Percentiles rank a stretch among this genome's conserved stretches.
These are phyloP conservation scores for Biscutella auriculata DNA, from an alignment of 441 rosid species.

Conservation along the genomic window DNA sequence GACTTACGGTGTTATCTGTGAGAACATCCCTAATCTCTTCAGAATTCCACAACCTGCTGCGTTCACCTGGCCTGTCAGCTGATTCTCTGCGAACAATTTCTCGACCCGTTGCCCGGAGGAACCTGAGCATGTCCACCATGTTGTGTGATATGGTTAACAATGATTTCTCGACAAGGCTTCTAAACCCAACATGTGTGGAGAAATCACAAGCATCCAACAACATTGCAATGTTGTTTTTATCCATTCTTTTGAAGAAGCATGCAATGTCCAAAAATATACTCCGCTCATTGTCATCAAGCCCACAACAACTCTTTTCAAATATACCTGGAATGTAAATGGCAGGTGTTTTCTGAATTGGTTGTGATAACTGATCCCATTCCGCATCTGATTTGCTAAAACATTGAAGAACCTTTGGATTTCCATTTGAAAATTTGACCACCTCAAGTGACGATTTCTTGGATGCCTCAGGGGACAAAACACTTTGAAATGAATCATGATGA, in stretches of 20 bases:
- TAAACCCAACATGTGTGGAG: slow-evolving; percentile 14
- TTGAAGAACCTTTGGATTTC: slow-evolving; percentile 15
- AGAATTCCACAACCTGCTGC: slow-evolving; percentile 14
- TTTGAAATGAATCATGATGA: neutral
- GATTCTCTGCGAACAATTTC: slow-evolving; percentile 20
- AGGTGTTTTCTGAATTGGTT: neutral
- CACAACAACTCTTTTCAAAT: slow-evolving; percentile 23
- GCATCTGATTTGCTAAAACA: neutral
- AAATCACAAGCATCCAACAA: slow-evolving; percentile 19
- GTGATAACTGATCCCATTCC: neutral
- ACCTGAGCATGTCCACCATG: slow-evolving; percentile 23
- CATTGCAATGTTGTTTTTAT: neutral
- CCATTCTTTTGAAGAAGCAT: slow-evolving; percentile 17
- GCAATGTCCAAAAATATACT: slow-evolving; percentile 30
- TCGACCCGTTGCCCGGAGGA: slow-evolving; percentile 26
- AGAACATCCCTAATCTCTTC: neutral
- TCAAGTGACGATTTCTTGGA: neutral
- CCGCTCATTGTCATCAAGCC: slow-evolving; percentile 19
- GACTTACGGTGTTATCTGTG: slow-evolving; percentile 4
- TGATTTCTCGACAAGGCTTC: slow-evolving; percentile 21
- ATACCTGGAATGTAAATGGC: slow-evolving; percentile 1
- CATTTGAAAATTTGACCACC: slow-evolving; percentile 13
- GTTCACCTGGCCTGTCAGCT: slow-evolving; percentile 10
- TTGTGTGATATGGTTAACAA: slow-evolving; percentile 14
- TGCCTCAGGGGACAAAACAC: neutral